These are phyloP conservation scores for Mortierella sp. DNA, from an alignment of 371 early-diverging fungal species.

Conservation along the genomic window DNA sequence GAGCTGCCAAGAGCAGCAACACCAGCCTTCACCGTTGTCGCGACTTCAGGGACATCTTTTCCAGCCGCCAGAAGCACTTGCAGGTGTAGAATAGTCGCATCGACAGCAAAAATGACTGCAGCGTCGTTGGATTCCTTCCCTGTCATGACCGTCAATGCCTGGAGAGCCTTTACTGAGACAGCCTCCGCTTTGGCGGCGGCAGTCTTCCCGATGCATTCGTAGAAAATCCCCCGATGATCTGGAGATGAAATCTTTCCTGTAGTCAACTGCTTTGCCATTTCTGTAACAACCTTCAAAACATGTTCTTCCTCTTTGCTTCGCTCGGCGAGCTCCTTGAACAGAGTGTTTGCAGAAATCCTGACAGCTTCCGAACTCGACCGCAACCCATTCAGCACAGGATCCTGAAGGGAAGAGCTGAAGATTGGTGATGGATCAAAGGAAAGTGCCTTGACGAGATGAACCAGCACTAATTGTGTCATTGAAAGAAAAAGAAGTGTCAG, in stretches of 20 bases:
- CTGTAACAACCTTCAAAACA: conserved; percentile 69
- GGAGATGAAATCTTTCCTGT: conserved; percentile 68
- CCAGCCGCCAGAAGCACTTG: conserved; percentile 62
- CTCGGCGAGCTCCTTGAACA: conserved; percentile 67
- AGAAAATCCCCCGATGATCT: conserved; percentile 74
- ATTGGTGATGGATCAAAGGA: conserved; percentile 71
- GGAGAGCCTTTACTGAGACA: conserved; percentile 70
- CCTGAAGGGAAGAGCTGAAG: conserved; percentile 73
- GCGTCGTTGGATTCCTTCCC: conserved; percentile 85
- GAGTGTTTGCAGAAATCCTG: conserved; percentile 62
- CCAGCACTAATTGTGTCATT: conserved; percentile 57
- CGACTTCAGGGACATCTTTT: conserved; percentile 59
- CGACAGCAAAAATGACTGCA: conserved; percentile 70
- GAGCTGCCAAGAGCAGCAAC: conserved; percentile 66
- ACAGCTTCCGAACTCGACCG: conserved; percentile 73
- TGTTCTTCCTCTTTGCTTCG: conserved; percentile 61
- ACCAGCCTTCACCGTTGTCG: conserved; percentile 60
- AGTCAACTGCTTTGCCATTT: conserved; percentile 66
- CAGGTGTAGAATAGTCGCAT: conserved; percentile 72
- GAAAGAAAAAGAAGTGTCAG: conserved; percentile 3
- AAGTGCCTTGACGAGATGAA: conserved; percentile 59
- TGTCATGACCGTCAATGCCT: conserved; percentile 70
- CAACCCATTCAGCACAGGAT: conserved; percentile 72
- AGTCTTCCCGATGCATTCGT: conserved; percentile 62
- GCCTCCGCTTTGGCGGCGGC: conserved; percentile 61